These are phyloP conservation scores for Mortierella sp. DNA, from an alignment of 371 early-diverging fungal species.

Conservation along the genomic window DNA sequence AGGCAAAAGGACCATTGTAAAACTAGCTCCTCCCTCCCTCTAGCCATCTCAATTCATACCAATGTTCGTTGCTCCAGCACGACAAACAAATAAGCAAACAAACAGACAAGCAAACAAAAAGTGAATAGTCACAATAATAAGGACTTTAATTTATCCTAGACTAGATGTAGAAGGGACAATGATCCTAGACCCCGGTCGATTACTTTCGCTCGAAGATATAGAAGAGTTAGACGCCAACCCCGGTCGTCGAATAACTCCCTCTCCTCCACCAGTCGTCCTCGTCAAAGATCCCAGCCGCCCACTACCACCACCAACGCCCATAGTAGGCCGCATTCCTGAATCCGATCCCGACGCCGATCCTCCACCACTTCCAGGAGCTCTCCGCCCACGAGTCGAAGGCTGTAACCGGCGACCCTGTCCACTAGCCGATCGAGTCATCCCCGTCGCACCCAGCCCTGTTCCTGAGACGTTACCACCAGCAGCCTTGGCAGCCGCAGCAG, in stretches of 20 bases:
- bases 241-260: not conserved
- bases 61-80: not conserved
- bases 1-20: too few species aligned
- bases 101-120: not conserved
- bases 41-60: not conserved
- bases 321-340: constrained; percentile 27
- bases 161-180: not conserved
- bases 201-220: not conserved
- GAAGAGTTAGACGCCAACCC: not conserved
- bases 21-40: not conserved
- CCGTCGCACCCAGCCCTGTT: not conserved
- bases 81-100: not conserved
- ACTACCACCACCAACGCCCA: not conserved
- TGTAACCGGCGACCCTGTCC: constrained; percentile 24
- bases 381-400: constrained; percentile 23
- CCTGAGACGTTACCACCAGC: constrained; percentile 1
- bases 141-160: not conserved
- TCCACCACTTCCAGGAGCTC: constrained; percentile 28
- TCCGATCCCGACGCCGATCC: constrained; percentile 51
- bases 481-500: constrained; percentile 32
- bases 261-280: constrained; percentile 2
- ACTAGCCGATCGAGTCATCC: constrained; percentile 1
- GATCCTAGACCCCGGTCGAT: not conserved
- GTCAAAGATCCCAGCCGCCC: not conserved
- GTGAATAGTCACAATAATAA: not conserved